Conservation (phyloP, 2,329 filamentous ascomycete species). For the Talaromyces sp. region DNA sequence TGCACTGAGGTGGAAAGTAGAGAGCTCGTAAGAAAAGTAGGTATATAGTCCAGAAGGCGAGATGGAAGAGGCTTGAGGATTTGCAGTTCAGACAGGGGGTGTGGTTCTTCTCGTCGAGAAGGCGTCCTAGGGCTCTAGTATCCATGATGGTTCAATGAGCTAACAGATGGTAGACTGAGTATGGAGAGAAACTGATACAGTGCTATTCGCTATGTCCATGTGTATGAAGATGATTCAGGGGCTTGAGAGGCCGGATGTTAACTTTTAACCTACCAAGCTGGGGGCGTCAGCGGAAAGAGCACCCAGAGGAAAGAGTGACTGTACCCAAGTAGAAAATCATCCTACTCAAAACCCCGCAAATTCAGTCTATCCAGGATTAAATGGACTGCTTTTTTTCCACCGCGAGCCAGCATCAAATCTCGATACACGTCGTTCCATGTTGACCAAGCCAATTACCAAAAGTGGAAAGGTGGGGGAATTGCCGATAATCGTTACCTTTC, state of each 20-base stretch:
- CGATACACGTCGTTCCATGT: neutral
- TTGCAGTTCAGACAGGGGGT: constrained; percentile 6
- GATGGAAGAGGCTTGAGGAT: constrained; percentile 9
- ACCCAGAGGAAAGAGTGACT: neutral
- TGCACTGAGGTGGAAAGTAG: neutral
- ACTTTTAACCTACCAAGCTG: neutral
- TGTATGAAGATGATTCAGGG: neutral
- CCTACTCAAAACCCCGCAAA: neutral
- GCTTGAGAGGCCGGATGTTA: neutral
- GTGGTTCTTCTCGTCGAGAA: constrained; percentile 8
- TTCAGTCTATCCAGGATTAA: too few relatives aligned
- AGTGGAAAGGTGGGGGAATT: constrained; percentile 10
- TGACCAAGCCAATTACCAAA: constrained; percentile 7
- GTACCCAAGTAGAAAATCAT: neutral
- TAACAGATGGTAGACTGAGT: neutral
- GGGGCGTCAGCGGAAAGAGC: neutral
- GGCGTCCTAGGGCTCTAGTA: neutral
- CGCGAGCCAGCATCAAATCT: neutral
- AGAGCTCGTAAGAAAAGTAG: constrained; percentile 12
- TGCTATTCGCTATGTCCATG: neutral
- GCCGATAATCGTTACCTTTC: neutral
- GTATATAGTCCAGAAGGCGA: constrained; percentile 4
- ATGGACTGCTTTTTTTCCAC: too few relatives aligned
- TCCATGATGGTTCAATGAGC: constrained; percentile 8
- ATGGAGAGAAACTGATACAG: constrained; percentile 2